phyloP scores from a whole-genome alignment of 768 basidiomycete genomes.

The Naganishia kalamii region DNA sequence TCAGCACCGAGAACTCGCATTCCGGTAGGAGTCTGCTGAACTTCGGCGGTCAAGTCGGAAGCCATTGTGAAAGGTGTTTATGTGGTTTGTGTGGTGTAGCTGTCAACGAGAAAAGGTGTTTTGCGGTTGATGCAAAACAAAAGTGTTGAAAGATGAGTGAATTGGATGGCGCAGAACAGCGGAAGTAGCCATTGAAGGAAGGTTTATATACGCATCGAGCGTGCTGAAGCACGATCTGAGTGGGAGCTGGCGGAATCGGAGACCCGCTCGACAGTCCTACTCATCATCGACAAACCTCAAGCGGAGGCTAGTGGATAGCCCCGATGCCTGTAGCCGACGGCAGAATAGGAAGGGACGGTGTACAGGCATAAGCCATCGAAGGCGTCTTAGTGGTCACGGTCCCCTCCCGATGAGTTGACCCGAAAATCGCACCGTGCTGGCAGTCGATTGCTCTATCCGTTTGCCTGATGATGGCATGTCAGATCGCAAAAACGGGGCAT shows the following conservation, averaged over 20 bases:
- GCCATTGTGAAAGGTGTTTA: constrained; percentile 15
- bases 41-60: constrained; percentile 44
- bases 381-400: not conserved
- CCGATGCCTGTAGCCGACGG: not conserved
- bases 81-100: not conserved
- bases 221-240: not conserved
- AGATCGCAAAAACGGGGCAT: too few species aligned
- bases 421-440: constrained; percentile 1
- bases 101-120: not conserved
- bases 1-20: constrained; percentile 42
- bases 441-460: not conserved
- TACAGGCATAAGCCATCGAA: not conserved
- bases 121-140: constrained; percentile 8
- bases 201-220: constrained; percentile 2
- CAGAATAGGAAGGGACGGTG: not conserved
- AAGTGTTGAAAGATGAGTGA: constrained; percentile 2
- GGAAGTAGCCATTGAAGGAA: not conserved
- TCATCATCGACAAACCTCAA: not conserved
- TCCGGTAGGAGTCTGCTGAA: constrained; percentile 33
- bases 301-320: not conserved
- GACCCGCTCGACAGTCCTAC: not conserved
- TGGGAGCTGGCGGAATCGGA: not conserved
- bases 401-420: not conserved
- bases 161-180: not conserved
- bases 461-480: not conserved